Base-by-base conservation (phyloP, 805 yeast genomes). In the Priceomyces haplophilus region DNA sequence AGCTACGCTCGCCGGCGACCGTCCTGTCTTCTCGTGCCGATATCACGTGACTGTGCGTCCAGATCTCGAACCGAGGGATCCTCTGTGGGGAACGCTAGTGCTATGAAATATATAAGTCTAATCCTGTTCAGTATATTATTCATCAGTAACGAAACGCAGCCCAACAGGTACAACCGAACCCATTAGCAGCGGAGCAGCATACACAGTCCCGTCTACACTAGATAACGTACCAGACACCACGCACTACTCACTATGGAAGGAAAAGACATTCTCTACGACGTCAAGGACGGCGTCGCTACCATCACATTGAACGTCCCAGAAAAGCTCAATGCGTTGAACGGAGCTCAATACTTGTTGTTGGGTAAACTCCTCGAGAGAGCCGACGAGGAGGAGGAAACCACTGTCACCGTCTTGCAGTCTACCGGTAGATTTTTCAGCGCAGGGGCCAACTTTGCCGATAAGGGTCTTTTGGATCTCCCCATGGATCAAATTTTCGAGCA, bases 401-500 rank as follows among this genome's bases (percentile, higher is more conserved):
- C 75, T 6, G 73, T 79, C 18, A 88, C 96, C 1, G 65, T 85
- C 38, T 62, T 88, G 38, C 82, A 79, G 55, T 73, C 88, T 25
- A 70, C 84, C 0, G 96, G 96, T 0, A 71, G 83, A 44, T 85
- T 76, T 59, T 88, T 88, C 61, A 80, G 88, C 19, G 85, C 95
- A 5, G 97, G 97, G 19, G 97, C 96, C 16, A 82, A 88, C 57
- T 77, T 85, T 40, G 72, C 67, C 38, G 72, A 65, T 34, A 56
- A 48, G 40, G 62, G 69, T 0, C 44, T 67, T 42, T 39, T 55
- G 13, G 51, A 65, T 5, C 62, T 55, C 29, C 61, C 66, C 12
- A 47, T 56, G 13, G 56, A 59, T 27, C 56, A 64, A 43, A 45
- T 65, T 47, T 58, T 71, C 58, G 48, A 68, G 55, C 55, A 61